Percentiles rank a stretch among this genome's conserved stretches.
These are phyloP conservation scores for Yamadazyma mexicana DNA, from an alignment of 1,139 yeast genomes.

Conservation along the genomic window DNA sequence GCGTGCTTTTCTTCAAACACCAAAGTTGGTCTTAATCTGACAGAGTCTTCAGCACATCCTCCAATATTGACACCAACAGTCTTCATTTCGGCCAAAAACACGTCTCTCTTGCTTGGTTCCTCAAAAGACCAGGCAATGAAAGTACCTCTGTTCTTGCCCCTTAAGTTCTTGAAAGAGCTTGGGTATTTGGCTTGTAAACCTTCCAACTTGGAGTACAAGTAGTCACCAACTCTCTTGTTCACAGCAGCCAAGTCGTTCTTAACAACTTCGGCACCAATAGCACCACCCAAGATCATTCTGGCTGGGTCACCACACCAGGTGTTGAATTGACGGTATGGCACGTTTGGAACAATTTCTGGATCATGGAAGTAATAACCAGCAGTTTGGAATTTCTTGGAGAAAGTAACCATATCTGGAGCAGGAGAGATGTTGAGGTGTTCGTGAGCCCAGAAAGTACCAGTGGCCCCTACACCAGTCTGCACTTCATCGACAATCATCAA, in stretches of 20 bases:
- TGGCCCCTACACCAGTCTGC: constrained; percentile 75
- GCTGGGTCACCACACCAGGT: constrained; percentile 88
- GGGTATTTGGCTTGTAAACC: constrained; percentile 46
- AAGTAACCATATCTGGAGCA: constrained; percentile 72
- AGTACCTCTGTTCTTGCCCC: constrained; percentile 70
- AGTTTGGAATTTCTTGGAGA: constrained; percentile 76
- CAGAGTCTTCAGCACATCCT: constrained; percentile 66
- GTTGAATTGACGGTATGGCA: constrained; percentile 74
- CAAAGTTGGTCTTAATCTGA: constrained; percentile 71
- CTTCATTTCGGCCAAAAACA: constrained; percentile 50
- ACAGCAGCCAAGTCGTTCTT: constrained; percentile 51
- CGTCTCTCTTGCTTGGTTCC: constrained; percentile 47
- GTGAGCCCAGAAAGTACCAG: constrained; percentile 74
- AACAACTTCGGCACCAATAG: constrained; percentile 59
- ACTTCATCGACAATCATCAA: constrained; percentile 72
- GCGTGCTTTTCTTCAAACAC: constrained; percentile 69
- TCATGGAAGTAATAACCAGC: constrained; percentile 77
- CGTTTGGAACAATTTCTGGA: constrained; percentile 59
- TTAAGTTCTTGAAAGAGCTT: constrained; percentile 46
- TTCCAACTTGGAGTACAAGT: constrained; percentile 50
- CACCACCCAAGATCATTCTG: constrained; percentile 61
- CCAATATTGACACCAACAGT: constrained; percentile 66
- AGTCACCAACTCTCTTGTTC: constrained; percentile 59
- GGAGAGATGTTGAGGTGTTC: constrained; percentile 66
- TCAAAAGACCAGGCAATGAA: constrained; percentile 75